These are phyloP conservation scores for Phoma sp. DNA, from an alignment of 2,329 filamentous ascomycete genomes.

Conservation along the genomic window DNA sequence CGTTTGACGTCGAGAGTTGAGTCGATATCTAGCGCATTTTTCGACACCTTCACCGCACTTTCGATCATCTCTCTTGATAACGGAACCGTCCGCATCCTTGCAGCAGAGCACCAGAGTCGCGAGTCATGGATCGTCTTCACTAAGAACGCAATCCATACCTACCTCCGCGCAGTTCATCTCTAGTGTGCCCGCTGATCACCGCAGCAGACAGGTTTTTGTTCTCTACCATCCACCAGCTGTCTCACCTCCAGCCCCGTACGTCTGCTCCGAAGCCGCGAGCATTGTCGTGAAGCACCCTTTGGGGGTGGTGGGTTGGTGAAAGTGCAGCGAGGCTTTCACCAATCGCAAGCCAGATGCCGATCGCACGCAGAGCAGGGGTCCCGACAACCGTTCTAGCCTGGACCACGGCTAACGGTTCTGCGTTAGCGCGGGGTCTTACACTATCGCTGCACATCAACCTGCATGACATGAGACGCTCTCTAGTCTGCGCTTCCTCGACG, in stretches of 20 bases:
- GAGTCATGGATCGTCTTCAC: conserved; percentile 2
- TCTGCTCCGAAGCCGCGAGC: background rate
- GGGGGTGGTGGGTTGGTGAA: background rate
- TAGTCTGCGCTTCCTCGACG: background rate
- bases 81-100: conserved; percentile 4
- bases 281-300: too few relatives aligned
- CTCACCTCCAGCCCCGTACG: background rate
- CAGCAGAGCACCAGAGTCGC: background rate
- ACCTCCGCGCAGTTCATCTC: background rate
- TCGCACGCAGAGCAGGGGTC: conserved; percentile 7
- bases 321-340: background rate
- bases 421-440: conserved; percentile 6
- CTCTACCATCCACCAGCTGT: background rate
- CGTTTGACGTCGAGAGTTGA: background rate
- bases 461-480: conserved; percentile 7
- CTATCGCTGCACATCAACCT: conserved; percentile 18
- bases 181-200: conserved; percentile 7
- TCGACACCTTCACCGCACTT: conserved; percentile 9
- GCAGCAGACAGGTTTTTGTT: background rate
- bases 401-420: conserved; percentile 11
- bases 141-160: background rate
- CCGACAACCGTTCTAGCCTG: background rate
- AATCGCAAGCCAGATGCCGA: conserved; percentile 4
- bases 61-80: background rate
- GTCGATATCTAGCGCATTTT: conserved; percentile 4